Percentiles rank a stretch among this genome's conserved stretches.
phyloP scores from a whole-genome alignment of 106 monocot species.

The Xerophyta viscosa region DNA sequence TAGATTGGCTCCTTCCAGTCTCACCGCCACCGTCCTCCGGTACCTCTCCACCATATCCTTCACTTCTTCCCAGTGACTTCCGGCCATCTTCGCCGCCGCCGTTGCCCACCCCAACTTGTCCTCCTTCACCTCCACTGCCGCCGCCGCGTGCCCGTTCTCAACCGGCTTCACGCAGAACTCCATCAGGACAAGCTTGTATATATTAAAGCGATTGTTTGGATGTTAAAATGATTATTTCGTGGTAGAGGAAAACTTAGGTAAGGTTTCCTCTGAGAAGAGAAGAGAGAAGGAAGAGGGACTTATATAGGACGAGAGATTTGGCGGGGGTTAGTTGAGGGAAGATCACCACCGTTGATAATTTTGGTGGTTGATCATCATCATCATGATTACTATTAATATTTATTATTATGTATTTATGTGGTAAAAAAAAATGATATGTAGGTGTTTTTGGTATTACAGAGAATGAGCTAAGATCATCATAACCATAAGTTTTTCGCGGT shows the following conservation, averaged over 20 bases:
- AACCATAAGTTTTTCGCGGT: too few species aligned
- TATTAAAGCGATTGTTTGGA: background rate
- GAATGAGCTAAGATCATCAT: too few species aligned
- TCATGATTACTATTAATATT: too few species aligned
- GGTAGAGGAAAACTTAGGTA: constrained; percentile 2
- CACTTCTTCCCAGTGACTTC: constrained; percentile 57
- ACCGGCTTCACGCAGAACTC: constrained; percentile 2
- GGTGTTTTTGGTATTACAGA: too few species aligned
- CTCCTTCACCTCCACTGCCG: background rate
- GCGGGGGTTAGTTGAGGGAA: constrained; percentile 7
- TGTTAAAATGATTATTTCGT: background rate
- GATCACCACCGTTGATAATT: constrained; percentile 1
- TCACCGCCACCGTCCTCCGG: constrained; percentile 22
- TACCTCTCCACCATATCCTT: constrained; percentile 53
- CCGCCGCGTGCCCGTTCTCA: background rate
- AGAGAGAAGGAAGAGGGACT: background rate
- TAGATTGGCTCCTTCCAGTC: constrained; percentile 37
- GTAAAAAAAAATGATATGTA: too few species aligned
- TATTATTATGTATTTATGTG: too few species aligned
- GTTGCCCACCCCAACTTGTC: constrained; percentile 43
- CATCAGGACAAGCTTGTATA: background rate
- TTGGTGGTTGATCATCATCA: background rate
- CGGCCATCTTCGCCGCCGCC: constrained; percentile 38
- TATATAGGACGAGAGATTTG: constrained; percentile 3
- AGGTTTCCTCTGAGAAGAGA: background rate